A percentile compares a stretch with the other conserved stretches of the same genome.
Evolutionary conservation across 1,284 basidiomycete species (phyloP).

Genomic region (Hypsizygus ulmarius): DNA sequence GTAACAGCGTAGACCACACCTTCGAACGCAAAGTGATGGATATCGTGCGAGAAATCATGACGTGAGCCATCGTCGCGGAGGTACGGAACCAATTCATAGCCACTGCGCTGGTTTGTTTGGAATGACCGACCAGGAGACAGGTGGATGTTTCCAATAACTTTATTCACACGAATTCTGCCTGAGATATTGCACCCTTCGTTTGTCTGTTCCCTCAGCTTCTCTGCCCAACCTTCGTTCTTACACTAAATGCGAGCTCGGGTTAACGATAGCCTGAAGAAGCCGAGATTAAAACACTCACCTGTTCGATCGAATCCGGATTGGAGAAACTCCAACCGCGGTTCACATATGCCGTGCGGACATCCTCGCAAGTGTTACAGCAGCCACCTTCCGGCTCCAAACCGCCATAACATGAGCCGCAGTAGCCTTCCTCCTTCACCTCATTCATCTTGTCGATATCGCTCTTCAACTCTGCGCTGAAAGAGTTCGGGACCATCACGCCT

Average conservation of each 20-base stretch:
- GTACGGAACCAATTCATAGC: constrained; percentile 96
- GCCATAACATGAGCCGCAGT: constrained; percentile 98
- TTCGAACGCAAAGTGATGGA: constrained; percentile 83
- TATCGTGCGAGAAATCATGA: constrained; percentile 92
- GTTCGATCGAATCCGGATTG: constrained; percentile 90
- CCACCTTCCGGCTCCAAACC: constrained; percentile 78
- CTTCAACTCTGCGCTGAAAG: constrained; percentile 63
- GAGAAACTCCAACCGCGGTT: constrained; percentile 94
- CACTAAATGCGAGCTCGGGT: constrained; percentile 55
- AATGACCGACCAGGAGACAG: constrained; percentile 91
- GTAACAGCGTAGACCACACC: constrained; percentile 32
- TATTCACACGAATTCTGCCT: constrained; percentile 93
- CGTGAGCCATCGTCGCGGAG: constrained; percentile 82
- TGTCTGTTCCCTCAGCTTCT: constrained; percentile 89
- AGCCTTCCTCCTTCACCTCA: constrained; percentile 57
- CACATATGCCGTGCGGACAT: constrained; percentile 89
- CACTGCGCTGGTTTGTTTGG: constrained; percentile 80
- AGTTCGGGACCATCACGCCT: constrained; percentile 60
- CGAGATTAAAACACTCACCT: constrained; percentile 49
- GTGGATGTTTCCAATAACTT: constrained; percentile 91
- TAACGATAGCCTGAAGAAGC: constrained; percentile 4
- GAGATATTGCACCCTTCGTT: constrained; percentile 93
- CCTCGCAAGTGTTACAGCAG: constrained; percentile 97
- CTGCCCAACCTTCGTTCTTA: constrained; percentile 91
- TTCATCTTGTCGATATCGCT: constrained; percentile 85